phyloP scores from a whole-genome alignment of 2,329 filamentous ascomycete genomes.

The Nannizziopsis arthrosporioides region DNA sequence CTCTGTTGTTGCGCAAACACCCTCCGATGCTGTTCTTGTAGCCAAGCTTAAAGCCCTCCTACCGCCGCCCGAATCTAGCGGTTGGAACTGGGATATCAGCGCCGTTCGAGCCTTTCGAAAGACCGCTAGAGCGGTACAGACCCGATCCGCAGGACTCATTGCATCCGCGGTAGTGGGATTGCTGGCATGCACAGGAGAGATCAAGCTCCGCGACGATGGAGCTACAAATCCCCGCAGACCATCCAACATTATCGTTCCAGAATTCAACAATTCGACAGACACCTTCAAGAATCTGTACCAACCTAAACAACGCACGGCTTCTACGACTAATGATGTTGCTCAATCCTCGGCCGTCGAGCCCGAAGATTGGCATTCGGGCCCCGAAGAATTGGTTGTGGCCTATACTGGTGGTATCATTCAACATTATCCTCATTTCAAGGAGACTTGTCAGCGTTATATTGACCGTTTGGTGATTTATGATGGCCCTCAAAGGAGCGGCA shows the following conservation, averaged over 20 bases:
- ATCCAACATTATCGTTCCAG: constrained; percentile 15
- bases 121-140: constrained; percentile 59
- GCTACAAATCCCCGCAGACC: constrained; percentile 24
- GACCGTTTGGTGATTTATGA: constrained; percentile 37
- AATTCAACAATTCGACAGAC: constrained; percentile 16
- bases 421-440: constrained; percentile 58
- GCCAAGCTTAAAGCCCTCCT: constrained; percentile 43
- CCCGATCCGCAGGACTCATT: constrained; percentile 60
- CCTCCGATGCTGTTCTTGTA: constrained; percentile 40
- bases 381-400: constrained; percentile 57
- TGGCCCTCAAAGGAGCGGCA: constrained; percentile 29
- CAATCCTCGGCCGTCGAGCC: neutral
- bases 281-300: constrained; percentile 17
- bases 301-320: neutral
- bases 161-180: constrained; percentile 62
- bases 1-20: constrained; percentile 49
- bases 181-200: constrained; percentile 56
- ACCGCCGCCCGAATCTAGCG: constrained; percentile 32
- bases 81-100: constrained; percentile 52
- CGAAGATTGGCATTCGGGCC: constrained; percentile 32
- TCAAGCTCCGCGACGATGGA: constrained; percentile 38
- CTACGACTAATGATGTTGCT: neutral
- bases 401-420: constrained; percentile 66
- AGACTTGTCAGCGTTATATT: constrained; percentile 54
- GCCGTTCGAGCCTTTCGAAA: constrained; percentile 50